A percentile compares a stretch with the other conserved stretches of the same genome.
Evolutionary conservation across 257 asterid genomes (phyloP).

Genomic region (Rauvolfia tetraphylla): DNA sequence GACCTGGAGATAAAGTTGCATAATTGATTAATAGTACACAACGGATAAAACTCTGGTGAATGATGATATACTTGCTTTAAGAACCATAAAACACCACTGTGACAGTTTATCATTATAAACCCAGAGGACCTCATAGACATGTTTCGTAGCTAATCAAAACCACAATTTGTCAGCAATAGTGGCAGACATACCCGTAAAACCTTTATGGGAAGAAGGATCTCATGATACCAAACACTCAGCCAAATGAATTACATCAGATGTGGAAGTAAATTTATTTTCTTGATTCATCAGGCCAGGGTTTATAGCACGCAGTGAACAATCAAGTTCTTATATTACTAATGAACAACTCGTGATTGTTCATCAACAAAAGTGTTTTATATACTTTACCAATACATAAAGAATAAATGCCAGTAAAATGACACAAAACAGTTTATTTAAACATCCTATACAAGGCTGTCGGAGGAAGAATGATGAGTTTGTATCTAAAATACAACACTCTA

Average conservation of each 20-base stretch:
- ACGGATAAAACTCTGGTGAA: not conserved
- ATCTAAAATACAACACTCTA: not conserved
- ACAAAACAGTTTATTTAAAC: too few species aligned
- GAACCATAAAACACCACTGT: not conserved
- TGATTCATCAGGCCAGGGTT: not conserved
- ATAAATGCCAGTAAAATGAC: not conserved
- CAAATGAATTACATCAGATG: not conserved
- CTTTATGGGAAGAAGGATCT: not conserved
- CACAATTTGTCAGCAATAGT: not conserved
- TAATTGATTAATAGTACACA: constrained; percentile 1
- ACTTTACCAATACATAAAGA: not conserved
- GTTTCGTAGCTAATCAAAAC: not conserved
- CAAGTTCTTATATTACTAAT: not conserved
- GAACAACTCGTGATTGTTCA: not conserved
- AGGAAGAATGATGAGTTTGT: not conserved
- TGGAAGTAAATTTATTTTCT: not conserved
- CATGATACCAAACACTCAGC: not conserved
- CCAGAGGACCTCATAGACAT: not conserved
- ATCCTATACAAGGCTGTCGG: not conserved
- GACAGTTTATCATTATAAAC: not conserved
- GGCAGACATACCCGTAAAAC: not conserved
- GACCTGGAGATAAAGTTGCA: constrained; percentile 42
- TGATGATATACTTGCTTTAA: not conserved
- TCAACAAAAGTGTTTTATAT: not conserved
- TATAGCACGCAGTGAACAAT: not conserved